These are phyloP conservation scores for Actinomortierella wolfii DNA, from an alignment of 371 early-diverging fungal genomes.

Conservation along the genomic window DNA sequence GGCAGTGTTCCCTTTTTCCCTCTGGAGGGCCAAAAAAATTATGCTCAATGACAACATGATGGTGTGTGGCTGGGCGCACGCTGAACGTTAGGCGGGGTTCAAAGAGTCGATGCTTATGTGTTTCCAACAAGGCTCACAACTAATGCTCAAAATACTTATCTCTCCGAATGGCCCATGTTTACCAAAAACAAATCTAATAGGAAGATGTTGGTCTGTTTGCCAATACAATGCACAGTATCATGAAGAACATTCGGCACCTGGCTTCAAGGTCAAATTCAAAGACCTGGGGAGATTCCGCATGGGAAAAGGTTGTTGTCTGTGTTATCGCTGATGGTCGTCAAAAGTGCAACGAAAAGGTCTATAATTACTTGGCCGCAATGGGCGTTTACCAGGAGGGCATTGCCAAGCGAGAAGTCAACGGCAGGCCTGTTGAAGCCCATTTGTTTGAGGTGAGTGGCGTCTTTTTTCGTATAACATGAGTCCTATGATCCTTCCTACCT, in stretches of 20 bases:
- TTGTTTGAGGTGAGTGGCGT: conserved; percentile 66
- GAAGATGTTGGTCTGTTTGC: conserved; percentile 68
- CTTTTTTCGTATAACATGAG: neutral
- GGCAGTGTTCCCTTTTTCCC: no score
- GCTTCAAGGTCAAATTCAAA: conserved; percentile 63
- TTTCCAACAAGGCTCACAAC: neutral
- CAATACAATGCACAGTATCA: conserved; percentile 77
- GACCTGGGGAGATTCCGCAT: conserved; percentile 77
- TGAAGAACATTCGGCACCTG: conserved; percentile 80
- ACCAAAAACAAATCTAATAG: conserved; percentile 23
- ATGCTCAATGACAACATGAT: neutral
- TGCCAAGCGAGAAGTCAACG: conserved; percentile 62
- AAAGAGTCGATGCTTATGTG: conserved; percentile 5
- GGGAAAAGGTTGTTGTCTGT: conserved; percentile 86
- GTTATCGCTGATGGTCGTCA: conserved; percentile 85
- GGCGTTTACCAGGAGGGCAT: conserved; percentile 78
- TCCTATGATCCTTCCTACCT: no score
- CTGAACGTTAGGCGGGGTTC: no score
- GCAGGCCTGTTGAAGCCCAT: conserved; percentile 70
- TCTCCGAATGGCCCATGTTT: neutral
- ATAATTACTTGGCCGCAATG: conserved; percentile 65
- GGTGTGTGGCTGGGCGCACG: neutral
- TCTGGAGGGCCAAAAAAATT: neutral
- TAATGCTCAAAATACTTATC: neutral
- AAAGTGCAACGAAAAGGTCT: conserved; percentile 62